Base-by-base conservation (phyloP, 2,329 filamentous ascomycete species). In the Alternaria panax region DNA sequence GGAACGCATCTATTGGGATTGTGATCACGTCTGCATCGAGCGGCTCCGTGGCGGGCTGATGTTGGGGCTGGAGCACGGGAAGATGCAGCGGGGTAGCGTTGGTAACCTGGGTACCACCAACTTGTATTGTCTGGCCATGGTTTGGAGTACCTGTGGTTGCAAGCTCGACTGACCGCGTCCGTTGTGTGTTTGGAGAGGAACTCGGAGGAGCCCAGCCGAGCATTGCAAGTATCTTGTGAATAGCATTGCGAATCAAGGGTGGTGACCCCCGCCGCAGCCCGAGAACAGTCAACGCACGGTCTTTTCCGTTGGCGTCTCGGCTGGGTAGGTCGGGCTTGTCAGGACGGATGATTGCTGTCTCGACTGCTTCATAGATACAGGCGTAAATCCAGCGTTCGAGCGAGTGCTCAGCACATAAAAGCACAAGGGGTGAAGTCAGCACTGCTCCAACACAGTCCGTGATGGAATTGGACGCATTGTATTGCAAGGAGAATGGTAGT, bases 241-340 rank as follows among this genome's bases (percentile, higher is more conserved):
- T 66, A 6, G 57, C 54, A 14, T 58, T 60, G 18, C 70, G 64
- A 18, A 76, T 43, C 14, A 68, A 16, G 5, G 51, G 53, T 27
- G 74, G 68, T 25, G 73, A 70, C 50, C 63, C 58, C 50, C 60
- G 64, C 28, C 67, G 68, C 9, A 70, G 50, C 8, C 72, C 72
- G 7, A 73, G 63, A 16, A 72, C 67, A 20, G 62, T 52, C 24
- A 63, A 62, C 8, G 67, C 60, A 18, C 67, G 69, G 42, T 70
- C 59, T 34, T 70, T 72, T 12, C 53, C 54, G 40, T 59, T 51
- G 22, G 68, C 60, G 24, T 75, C 70, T 22, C 67, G 68, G 36
- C 67, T 67, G 18, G 56, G 58, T 47, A 75, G 55, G 45, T 75
- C 72, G n/a, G 73, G 66, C 50, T 73, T 72, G 20, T 70, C 65